Percentiles rank a stretch among this genome's conserved stretches.
Evolutionary conservation across 768 basidiomycete genomes (phyloP).

Genomic region (Rhodosporidiobolus odoratus): DNA sequence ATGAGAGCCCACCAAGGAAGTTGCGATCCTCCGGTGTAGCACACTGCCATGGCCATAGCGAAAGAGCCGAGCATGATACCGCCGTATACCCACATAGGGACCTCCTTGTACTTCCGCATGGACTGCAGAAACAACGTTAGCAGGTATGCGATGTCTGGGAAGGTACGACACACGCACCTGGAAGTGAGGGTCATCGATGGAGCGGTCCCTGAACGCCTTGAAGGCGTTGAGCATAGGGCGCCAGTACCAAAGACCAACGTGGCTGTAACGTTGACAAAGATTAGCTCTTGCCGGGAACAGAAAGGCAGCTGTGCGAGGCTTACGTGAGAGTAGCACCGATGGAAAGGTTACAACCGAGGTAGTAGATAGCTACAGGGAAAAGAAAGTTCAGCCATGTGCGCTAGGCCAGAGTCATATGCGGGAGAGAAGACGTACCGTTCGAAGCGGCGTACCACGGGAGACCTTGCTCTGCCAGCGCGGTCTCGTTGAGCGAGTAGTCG

Average conservation of each 20-base stretch:
- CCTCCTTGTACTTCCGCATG: conserved; percentile 34
- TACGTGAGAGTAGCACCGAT: conserved; percentile 43
- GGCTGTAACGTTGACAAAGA: too few relatives aligned
- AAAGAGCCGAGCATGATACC: conserved; percentile 33
- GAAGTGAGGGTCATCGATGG: conserved; percentile 28
- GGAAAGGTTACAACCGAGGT: conserved; percentile 40
- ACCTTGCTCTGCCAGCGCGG: conserved; percentile 28
- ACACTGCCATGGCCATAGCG: conserved; percentile 39
- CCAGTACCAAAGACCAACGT: conserved; percentile 25
- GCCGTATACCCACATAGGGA: conserved; percentile 42
- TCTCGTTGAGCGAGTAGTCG: conserved; percentile 41
- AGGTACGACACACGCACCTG: neutral
- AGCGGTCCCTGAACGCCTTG: conserved; percentile 28
- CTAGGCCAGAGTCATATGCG: conserved; percentile 34
- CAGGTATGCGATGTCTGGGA: neutral
- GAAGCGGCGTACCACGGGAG: conserved; percentile 30
- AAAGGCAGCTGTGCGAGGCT: conserved; percentile 5
- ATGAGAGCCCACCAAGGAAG: conserved; percentile 49
- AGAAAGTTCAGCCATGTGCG: neutral
- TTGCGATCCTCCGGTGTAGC: conserved; percentile 22
- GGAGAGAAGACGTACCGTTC: conserved; percentile 26
- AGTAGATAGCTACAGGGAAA: conserved; percentile 2
- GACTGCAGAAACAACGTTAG: neutral
- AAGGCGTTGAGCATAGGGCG: conserved; percentile 26
- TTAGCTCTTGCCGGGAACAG: too few relatives aligned